Evolutionary conservation across 2,329 filamentous ascomycete genomes (phyloP), one percentile per base, ranked within the genome.

Genomic region (Trichoderma endophyticum): DNA sequence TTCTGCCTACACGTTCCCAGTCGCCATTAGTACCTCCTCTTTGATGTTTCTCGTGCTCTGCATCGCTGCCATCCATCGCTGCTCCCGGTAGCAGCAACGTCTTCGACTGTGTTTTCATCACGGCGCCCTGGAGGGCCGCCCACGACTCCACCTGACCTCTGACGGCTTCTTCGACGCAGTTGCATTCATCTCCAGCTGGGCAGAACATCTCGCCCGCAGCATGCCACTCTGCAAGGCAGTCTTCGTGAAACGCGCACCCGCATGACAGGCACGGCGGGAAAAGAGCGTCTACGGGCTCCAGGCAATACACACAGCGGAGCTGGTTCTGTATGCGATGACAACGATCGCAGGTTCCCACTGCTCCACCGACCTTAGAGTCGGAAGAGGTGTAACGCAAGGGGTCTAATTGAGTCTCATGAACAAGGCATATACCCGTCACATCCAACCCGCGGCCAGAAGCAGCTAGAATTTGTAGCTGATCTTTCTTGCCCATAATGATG

Each of bases 121-220:
- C 79, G 12, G 79, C 81, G 7, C 79, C 80, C 39, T 80, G 78
- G 0, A 83, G 76, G 4, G 87, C 88, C 0, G 86, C 85, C 87
- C 89, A 90, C 24, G 87, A 88, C 78, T 91, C 89, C 9, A 91
- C 85, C 54, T 88, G 83, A 1, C 88, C 89, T 61, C 82, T 84
- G 71, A 82, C 83, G 1, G 89, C 88, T 73, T 90, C 86, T 15
- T 86, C 83, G 0, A 86, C 83, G 75, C 90, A 92, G 72, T 87
- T 83, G 76, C 90, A 92, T 77, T 91, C 90, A 76, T 91, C 90
- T 1, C 89, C 89, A 0, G 88, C 89, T 0, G 89, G 88, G 71
- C 90, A 92, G 61, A 85, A 80, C 1, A 81, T 85, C 78, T 89
- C 87, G 26, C 87, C 87, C 6, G 84, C 84, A 7, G 82, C 84